Evolutionary conservation across 2,329 filamentous ascomycete species (phyloP).

Genomic region (Botrytis medusae): DNA sequence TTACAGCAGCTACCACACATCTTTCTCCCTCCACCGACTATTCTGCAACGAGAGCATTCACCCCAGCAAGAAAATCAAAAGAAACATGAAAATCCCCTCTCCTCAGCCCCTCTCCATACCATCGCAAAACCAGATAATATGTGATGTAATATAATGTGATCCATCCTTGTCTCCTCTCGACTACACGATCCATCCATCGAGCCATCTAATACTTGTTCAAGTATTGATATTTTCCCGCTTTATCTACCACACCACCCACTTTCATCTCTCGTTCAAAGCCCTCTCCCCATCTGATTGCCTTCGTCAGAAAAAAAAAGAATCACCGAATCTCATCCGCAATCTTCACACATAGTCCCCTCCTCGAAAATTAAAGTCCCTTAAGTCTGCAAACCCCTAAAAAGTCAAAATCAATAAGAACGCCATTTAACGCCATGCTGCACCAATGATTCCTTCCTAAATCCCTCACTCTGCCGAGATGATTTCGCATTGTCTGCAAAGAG

Average conservation of each 20-base stretch:
- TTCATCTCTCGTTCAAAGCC: background rate
- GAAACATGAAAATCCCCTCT: background rate
- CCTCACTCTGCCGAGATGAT: background rate
- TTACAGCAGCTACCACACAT: background rate
- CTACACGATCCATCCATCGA: background rate
- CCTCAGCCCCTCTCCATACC: background rate
- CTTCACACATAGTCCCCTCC: background rate
- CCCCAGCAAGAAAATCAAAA: background rate
- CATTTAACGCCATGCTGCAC: slow-evolving; percentile 5
- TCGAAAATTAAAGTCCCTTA: background rate
- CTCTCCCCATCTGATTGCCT: background rate
- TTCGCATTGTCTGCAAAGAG: background rate
- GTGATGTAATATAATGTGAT: background rate
- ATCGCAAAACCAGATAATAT: background rate
- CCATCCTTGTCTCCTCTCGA: background rate
- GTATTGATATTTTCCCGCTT: background rate
- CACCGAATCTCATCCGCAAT: no score
- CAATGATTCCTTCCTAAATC: background rate
- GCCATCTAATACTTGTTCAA: background rate
- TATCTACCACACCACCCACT: background rate
- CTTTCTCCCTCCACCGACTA: background rate
- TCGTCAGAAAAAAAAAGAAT: background rate
- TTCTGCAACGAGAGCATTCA: no score
- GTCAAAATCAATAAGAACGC: background rate
- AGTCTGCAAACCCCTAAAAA: background rate